phyloP scores from a whole-genome alignment of 768 basidiomycete genomes.

The Hydnomerulius pinastri region DNA sequence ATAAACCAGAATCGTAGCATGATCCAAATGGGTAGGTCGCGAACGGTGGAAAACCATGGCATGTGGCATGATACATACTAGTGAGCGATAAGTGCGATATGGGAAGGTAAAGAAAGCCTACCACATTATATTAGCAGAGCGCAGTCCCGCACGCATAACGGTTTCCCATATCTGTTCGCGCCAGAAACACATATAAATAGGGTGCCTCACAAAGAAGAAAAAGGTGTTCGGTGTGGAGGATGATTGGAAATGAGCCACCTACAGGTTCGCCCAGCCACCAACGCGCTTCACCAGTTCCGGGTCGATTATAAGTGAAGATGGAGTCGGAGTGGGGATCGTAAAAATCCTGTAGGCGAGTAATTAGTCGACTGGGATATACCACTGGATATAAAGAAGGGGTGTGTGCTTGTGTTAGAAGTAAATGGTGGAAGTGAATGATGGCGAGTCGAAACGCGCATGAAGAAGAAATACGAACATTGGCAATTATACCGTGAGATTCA shows the following conservation, averaged over 20 bases:
- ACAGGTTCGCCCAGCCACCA: conserved; percentile 95
- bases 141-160: conserved; percentile 66
- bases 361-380: not conserved
- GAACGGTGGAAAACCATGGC: too few relatives aligned
- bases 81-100: not conserved
- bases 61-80: too few relatives aligned
- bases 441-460: not conserved
- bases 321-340: conserved; percentile 64
- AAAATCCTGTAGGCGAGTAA: conserved; percentile 61
- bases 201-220: not conserved
- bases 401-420: too few relatives aligned
- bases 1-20: too few relatives aligned
- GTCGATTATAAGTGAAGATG: conserved; percentile 67
- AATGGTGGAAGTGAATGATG: not conserved
- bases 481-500: conserved; percentile 87
- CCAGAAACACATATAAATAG: not conserved
- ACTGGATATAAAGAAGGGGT: not conserved
- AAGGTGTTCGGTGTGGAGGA: not conserved
- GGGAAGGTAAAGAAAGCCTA: conserved; percentile 34
- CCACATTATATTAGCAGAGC: conserved; percentile 90
- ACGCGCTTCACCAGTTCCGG: conserved; percentile 55
- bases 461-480: conserved; percentile 54
- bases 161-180: conserved; percentile 85
- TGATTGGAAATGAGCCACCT: conserved; percentile 14
- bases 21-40: too few relatives aligned